Conservation (phyloP, 192 early-diverging fungal species). For the Coemansia guatemalensis region DNA sequence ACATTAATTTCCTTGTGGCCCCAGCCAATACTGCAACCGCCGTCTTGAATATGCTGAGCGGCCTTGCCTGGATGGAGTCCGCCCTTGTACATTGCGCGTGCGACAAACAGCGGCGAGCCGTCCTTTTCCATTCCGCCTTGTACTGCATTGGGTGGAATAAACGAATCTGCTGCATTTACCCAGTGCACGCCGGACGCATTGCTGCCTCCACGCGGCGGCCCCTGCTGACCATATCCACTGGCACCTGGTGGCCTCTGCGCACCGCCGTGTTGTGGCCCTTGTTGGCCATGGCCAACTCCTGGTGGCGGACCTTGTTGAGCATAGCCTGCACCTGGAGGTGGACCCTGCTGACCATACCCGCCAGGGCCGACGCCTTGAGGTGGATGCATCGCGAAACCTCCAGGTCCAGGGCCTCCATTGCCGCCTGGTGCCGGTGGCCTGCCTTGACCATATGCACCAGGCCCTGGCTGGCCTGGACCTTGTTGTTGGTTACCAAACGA, state of each 20-base stretch:
- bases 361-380: background rate
- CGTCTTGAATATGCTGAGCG: conserved; percentile 45
- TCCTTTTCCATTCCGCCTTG: conserved; percentile 58
- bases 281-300: background rate
- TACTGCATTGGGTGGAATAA: conserved; percentile 52
- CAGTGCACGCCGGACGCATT: conserved; percentile 17
- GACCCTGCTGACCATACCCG: background rate
- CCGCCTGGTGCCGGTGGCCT: background rate
- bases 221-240: background rate
- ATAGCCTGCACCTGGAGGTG: background rate
- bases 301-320: conserved; percentile 2
- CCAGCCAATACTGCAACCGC: conserved; percentile 55
- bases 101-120: conserved; percentile 58
- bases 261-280: conserved; percentile 16
- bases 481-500: conserved; percentile 21
- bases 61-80: conserved; percentile 52
- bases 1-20: conserved; percentile 54
- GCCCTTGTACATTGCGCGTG: conserved; percentile 54
- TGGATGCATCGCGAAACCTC: background rate
- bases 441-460: conserved; percentile 5
- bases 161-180: conserved; percentile 17
- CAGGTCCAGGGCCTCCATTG: background rate
- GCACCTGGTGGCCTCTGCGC: background rate
- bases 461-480: conserved; percentile 11
- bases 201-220: conserved; percentile 2